These are phyloP conservation scores for Trifolium dubium DNA, from an alignment of 306 rosid species.

Conservation along the genomic window DNA sequence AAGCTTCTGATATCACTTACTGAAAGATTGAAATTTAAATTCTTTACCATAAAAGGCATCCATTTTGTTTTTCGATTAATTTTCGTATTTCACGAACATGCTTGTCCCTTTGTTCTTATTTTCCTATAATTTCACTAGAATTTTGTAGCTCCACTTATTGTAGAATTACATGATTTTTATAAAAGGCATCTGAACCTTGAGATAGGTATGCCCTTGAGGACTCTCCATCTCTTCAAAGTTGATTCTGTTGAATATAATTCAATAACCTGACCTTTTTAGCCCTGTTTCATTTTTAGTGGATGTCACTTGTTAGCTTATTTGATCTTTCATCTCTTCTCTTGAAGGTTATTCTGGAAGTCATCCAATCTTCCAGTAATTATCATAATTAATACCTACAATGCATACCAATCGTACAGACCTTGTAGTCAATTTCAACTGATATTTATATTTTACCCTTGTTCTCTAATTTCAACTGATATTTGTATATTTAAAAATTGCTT, in stretches of 20 bases:
- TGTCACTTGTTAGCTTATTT: constrained; percentile 14
- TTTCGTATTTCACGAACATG: constrained; percentile 19
- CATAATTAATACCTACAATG: not conserved
- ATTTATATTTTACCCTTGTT: not conserved
- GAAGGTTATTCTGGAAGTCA: constrained; percentile 19
- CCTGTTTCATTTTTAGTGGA: constrained; percentile 11
- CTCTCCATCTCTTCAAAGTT: constrained; percentile 8
- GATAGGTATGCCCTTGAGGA: not conserved
- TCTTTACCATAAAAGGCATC: not conserved
- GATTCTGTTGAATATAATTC: too few species aligned
- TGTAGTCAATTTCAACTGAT: too few species aligned
- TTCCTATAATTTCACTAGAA: not conserved
- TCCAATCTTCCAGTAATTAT: constrained; percentile 21
- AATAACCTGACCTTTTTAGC: not conserved
- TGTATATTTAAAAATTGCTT: constrained; percentile 27
- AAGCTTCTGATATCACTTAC: constrained; percentile 17
- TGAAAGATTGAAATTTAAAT: constrained; percentile 1
- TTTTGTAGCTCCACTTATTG: constrained; percentile 19
- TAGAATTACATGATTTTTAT: constrained; percentile 10
- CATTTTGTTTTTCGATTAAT: constrained; percentile 3
- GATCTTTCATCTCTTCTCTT: not conserved
- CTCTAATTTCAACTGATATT: constrained; percentile 14
- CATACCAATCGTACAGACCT: constrained; percentile 1
- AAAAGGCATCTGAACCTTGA: not conserved
- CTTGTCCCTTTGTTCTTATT: constrained; percentile 24